Percentiles rank a stretch among this genome's conserved stretches.
Conservation (phyloP, 2,329 filamentous ascomycete genomes). For the Ophiocordyceps unilateralis region DNA sequence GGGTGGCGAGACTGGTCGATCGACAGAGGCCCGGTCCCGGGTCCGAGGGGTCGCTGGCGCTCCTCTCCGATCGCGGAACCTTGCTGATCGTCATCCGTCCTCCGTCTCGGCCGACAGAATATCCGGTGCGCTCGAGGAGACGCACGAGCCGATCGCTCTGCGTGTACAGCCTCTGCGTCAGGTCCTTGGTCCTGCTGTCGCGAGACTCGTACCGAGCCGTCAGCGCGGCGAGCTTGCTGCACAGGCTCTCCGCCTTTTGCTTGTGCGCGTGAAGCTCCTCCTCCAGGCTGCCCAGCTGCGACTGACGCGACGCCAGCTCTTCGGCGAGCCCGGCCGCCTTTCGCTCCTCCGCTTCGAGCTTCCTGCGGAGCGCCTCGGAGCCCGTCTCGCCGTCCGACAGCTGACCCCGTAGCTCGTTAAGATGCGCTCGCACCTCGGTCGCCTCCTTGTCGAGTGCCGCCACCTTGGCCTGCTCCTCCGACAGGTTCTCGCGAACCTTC, state of each 20-base stretch:
- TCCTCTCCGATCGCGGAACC: conserved; percentile 40
- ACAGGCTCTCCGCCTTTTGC: conserved; percentile 41
- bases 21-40: conserved; percentile 33
- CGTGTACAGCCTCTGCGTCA: conserved; percentile 66
- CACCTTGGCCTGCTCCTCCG: conserved; percentile 35
- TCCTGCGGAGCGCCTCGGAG: conserved; percentile 59
- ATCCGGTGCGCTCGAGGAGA: conserved; percentile 75
- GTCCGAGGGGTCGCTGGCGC: conserved; percentile 37
- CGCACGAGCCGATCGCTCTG: conserved; percentile 73
- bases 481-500: conserved; percentile 34
- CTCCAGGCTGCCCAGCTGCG: conserved; percentile 58
- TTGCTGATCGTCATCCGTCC: conserved; percentile 61
- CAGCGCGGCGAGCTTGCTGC: conserved; percentile 32
- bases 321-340: conserved; percentile 51
- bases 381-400: conserved; percentile 73
- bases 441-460: conserved; percentile 38
- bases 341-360: conserved; percentile 58
- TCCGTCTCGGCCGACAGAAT: conserved; percentile 59
- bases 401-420: conserved; percentile 49
- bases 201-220: conserved; percentile 49
- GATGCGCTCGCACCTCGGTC: conserved; percentile 48
- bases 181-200: conserved; percentile 57
- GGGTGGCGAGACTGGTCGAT: conserved; percentile 35
- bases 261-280: conserved; percentile 55
- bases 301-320: conserved; percentile 56